phyloP scores from a whole-genome alignment of 352 stramenopile species.

The Phytophthora meadii region DNA sequence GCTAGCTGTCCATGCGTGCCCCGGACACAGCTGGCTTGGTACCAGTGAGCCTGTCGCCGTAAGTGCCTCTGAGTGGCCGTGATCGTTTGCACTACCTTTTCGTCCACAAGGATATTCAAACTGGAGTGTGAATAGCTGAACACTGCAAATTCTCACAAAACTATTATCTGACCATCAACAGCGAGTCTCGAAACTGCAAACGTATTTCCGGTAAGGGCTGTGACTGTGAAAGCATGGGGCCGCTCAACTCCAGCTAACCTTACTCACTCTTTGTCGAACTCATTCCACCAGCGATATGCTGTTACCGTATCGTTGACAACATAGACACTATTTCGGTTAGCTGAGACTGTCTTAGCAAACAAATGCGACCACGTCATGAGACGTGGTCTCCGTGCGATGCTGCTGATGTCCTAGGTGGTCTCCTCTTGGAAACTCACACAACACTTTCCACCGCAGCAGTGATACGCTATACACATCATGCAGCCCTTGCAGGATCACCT shows the following conservation, averaged over 20 bases:
- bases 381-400: neutral
- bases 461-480: constrained; percentile 1
- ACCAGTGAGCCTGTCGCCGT: constrained; percentile 25
- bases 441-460: neutral
- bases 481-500: constrained; percentile 25
- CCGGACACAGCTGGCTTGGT: constrained; percentile 20
- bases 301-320: too few relatives aligned
- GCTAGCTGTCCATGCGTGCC: constrained; percentile 13
- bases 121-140: constrained; percentile 14
- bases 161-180: constrained; percentile 31
- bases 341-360: neutral
- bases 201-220: too few relatives aligned
- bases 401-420: neutral
- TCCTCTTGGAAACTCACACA: constrained; percentile 9
- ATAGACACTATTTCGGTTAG: neutral
- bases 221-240: too few relatives aligned
- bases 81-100: neutral
- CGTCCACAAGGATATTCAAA: constrained; percentile 9
- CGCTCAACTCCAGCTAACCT: too few relatives aligned
- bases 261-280: too few relatives aligned
- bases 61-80: neutral
- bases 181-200: too few relatives aligned
- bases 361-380: neutral
- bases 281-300: too few relatives aligned
- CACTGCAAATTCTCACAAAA: constrained; percentile 1